Conservation (phyloP, 768 basidiomycete genomes). For the Boletellus ananiceps region DNA sequence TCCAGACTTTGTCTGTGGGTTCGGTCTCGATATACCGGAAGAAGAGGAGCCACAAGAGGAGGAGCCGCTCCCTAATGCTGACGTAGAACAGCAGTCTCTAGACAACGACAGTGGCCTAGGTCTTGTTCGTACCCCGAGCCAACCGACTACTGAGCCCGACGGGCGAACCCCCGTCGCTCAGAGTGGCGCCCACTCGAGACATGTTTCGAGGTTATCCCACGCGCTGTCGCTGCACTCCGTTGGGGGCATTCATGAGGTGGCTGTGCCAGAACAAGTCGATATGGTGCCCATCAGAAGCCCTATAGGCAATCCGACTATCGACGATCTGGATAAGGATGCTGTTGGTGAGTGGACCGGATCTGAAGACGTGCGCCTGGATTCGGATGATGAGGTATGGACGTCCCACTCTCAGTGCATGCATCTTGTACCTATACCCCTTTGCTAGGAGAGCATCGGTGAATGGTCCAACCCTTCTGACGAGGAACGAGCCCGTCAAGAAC, state of each 20-base stretch:
- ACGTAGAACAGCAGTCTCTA: constrained; percentile 35
- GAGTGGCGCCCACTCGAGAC: constrained; percentile 60
- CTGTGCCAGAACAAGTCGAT: constrained; percentile 21
- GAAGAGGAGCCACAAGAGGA: constrained; percentile 64
- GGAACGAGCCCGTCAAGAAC: constrained; percentile 68
- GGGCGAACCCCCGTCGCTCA: constrained; percentile 44
- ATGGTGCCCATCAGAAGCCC: constrained; percentile 31
- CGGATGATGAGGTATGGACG: constrained; percentile 64
- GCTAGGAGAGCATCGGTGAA: constrained; percentile 72
- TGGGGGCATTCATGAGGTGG: constrained; percentile 44
- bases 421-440: constrained; percentile 6
- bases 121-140: constrained; percentile 18
- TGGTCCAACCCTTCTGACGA: constrained; percentile 92
- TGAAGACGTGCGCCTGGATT: constrained; percentile 57
- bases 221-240: constrained; percentile 63
- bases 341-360: constrained; percentile 82
- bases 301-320: constrained; percentile 29
- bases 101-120: constrained; percentile 32
- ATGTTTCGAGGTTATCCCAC: constrained; percentile 63
- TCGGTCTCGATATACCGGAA: constrained; percentile 75
- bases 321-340: constrained; percentile 34
- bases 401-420: background rate
- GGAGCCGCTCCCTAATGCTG: constrained; percentile 26
- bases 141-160: constrained; percentile 34
- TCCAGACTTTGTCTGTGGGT: constrained; percentile 74